Conservation (phyloP, 78 protist genomes). For the Fonticula alba region DNA sequence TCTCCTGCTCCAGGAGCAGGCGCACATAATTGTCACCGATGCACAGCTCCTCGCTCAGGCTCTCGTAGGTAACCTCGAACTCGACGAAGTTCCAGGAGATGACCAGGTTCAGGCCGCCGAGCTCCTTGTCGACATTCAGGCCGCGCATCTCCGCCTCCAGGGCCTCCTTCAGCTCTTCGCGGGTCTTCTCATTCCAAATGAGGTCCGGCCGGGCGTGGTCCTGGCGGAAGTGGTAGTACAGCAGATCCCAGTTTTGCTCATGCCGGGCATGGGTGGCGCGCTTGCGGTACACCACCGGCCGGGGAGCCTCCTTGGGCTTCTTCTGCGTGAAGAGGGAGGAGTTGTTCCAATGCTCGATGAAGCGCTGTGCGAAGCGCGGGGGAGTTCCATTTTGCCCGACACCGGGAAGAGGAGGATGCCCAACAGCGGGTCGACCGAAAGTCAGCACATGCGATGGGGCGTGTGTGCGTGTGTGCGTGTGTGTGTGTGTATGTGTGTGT, state of each 20-base stretch:
- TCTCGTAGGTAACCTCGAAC: slow-evolving; percentile 46
- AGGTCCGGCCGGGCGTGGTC: slow-evolving; percentile 64
- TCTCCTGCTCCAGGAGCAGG: slow-evolving; percentile 33
- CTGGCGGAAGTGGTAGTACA: slow-evolving; percentile 21
- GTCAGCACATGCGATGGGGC: no score
- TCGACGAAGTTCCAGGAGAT: slow-evolving; percentile 59
- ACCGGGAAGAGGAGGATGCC: no score
- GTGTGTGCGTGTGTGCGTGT: no score
- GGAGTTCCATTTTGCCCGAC: no score
- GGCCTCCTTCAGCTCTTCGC: slow-evolving; percentile 62
- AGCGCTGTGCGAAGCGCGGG: no score
- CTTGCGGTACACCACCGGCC: not conserved
- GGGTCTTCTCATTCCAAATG: slow-evolving; percentile 66
- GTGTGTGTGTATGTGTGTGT: no score
- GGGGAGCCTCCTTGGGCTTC: not conserved
- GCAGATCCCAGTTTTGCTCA: slow-evolving; percentile 34
- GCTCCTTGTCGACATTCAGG: slow-evolving; percentile 17
- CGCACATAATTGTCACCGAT: slow-evolving; percentile 56
- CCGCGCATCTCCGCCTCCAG: slow-evolving; percentile 39
- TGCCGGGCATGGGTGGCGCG: not conserved
- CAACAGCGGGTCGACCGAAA: no score
- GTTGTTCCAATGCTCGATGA: no score
- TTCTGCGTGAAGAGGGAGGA: no score
- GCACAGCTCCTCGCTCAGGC: slow-evolving; percentile 31
- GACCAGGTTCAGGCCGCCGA: not conserved